phyloP scores from a whole-genome alignment of 805 yeast genomes.

The Phaffomyces thermotolerans region DNA sequence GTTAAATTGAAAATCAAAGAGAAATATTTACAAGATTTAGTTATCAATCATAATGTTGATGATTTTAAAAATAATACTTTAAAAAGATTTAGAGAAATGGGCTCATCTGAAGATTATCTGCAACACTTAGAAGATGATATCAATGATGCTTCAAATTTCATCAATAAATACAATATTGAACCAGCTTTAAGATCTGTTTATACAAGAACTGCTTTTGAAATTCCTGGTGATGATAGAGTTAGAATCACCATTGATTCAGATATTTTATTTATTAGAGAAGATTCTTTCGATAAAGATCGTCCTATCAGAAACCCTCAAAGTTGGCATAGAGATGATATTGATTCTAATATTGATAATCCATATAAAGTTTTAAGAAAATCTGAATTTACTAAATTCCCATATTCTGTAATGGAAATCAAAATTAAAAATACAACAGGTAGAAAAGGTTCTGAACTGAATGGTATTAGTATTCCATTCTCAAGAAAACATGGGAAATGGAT shows the following conservation, averaged over 20 bases:
- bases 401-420: conserved; percentile 82
- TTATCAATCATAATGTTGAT: conserved; percentile 42
- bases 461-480: conserved; percentile 33
- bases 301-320: conserved; percentile 83
- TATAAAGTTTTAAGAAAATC: conserved; percentile 73
- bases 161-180: conserved; percentile 58
- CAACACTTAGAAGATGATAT: conserved; percentile 49
- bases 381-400: conserved; percentile 78
- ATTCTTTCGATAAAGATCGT: conserved; percentile 70
- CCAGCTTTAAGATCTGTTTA: conserved; percentile 84
- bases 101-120: conserved; percentile 44
- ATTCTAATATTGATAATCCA: conserved; percentile 64
- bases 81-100: conserved; percentile 56
- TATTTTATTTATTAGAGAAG: conserved; percentile 82
- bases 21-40: conserved; percentile 70
- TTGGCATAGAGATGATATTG: conserved; percentile 94
- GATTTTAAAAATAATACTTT: conserved; percentile 43
- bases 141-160: conserved; percentile 53
- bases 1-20: conserved; percentile 68
- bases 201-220: conserved; percentile 93
- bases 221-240: conserved; percentile 93
- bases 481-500: conserved; percentile 67
- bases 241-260: conserved; percentile 89
- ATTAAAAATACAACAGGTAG: conserved; percentile 41
- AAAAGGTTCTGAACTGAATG: conserved; percentile 25